phyloP scores from a whole-genome alignment of 148 eudicot species.

The Limonium bicolor region DNA sequence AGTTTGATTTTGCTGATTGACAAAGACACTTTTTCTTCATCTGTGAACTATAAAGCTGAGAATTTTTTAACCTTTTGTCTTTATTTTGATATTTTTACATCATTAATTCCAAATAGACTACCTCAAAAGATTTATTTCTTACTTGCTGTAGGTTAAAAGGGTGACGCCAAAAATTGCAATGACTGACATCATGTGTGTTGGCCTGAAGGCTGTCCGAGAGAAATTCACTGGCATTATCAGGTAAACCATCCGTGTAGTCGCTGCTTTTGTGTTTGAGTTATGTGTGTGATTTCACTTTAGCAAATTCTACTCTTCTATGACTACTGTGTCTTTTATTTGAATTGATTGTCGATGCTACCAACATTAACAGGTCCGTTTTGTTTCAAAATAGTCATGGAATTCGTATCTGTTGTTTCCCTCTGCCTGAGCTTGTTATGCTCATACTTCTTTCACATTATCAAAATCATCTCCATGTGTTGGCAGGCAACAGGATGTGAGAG shows the following conservation, averaged over 20 bases:
- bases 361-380: too few relatives aligned
- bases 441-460: background rate
- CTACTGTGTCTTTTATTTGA: too few relatives aligned
- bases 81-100: too few relatives aligned
- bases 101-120: too few relatives aligned
- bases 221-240: constrained; percentile 87
- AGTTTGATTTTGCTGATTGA: too few relatives aligned
- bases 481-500: constrained; percentile 99
- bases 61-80: too few relatives aligned
- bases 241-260: constrained; percentile 14
- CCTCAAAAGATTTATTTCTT: constrained; percentile 1
- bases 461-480: background rate
- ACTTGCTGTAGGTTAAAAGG: constrained; percentile 60
- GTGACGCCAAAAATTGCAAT: constrained; percentile 86
- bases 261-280: background rate
- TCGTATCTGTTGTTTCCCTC: too few relatives aligned
- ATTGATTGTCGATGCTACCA: too few relatives aligned
- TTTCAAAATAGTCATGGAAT: too few relatives aligned
- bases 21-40: too few relatives aligned
- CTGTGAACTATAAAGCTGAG: too few relatives aligned
- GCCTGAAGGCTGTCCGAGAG: constrained; percentile 66
- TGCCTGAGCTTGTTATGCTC: too few relatives aligned
- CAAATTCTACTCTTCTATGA: background rate
- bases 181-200: constrained; percentile 90
- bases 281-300: background rate